Conservation (phyloP, 805 yeast genomes). For the Metschnikowia corniflorae region DNA sequence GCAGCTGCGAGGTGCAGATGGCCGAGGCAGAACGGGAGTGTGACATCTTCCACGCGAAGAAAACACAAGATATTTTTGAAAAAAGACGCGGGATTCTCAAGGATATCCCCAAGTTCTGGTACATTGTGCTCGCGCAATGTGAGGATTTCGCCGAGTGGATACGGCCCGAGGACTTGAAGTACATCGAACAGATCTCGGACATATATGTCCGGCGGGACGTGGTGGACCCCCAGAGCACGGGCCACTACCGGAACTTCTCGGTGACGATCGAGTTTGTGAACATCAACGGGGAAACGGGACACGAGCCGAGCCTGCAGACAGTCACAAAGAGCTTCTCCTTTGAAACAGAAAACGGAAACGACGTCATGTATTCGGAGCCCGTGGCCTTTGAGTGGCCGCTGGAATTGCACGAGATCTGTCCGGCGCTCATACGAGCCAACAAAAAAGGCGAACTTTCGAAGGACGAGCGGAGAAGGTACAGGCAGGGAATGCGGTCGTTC, state of each 20-base stretch:
- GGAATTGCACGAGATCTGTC: slow-evolving; percentile 54
- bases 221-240: slow-evolving; percentile 29
- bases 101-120: slow-evolving; percentile 79
- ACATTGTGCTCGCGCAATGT: slow-evolving; percentile 75
- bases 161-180: slow-evolving; percentile 71
- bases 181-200: slow-evolving; percentile 62
- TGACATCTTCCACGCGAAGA: slow-evolving; percentile 49
- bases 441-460: slow-evolving; percentile 35
- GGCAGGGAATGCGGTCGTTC: slow-evolving; percentile 75
- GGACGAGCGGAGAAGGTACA: slow-evolving; percentile 57
- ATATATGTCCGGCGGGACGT: slow-evolving; percentile 55
- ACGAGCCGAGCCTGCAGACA: slow-evolving; percentile 52
- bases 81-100: slow-evolving; percentile 51
- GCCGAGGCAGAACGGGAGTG: slow-evolving; percentile 59
- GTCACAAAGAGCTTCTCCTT: slow-evolving; percentile 58
- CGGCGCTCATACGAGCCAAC: slow-evolving; percentile 41
- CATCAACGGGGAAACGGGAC: slow-evolving; percentile 24
- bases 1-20: slow-evolving; percentile 56
- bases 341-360: slow-evolving; percentile 50
- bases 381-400: slow-evolving; percentile 68
- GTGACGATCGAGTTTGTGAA: slow-evolving; percentile 53
- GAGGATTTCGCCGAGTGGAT: slow-evolving; percentile 82
- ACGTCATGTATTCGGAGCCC: slow-evolving; percentile 50
- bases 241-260: slow-evolving; percentile 50
- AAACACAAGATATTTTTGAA: slow-evolving; percentile 55